These are phyloP conservation scores for Exophiala viscosa DNA, from an alignment of 2,329 filamentous ascomycete species.

Conservation along the genomic window DNA sequence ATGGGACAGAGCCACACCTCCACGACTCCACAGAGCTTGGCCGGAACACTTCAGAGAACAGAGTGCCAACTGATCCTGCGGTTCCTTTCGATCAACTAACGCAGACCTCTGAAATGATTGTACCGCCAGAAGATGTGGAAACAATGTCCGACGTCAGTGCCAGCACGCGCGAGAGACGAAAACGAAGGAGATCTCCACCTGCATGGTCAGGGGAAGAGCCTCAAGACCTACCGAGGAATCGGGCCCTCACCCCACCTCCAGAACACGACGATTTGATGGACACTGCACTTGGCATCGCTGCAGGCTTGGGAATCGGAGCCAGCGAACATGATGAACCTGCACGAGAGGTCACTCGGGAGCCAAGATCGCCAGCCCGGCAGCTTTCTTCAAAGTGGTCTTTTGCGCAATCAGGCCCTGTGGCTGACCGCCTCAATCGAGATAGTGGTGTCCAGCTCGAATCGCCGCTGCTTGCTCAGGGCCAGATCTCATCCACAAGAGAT, in stretches of 20 bases:
- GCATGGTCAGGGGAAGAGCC: conserved; percentile 26
- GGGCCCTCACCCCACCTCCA: conserved; percentile 25
- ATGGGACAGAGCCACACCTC: background rate
- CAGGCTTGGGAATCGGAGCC: conserved; percentile 25
- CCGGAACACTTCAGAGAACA: conserved; percentile 25
- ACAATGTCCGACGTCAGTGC: conserved; percentile 25
- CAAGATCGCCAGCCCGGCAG: conserved; percentile 11
- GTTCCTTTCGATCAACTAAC: background rate
- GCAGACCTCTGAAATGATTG: background rate
- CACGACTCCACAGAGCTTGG: conserved; percentile 1
- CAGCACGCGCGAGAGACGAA: conserved; percentile 27
- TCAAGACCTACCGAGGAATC: conserved; percentile 25
- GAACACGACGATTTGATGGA: conserved; percentile 28
- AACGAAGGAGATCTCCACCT: conserved; percentile 24
- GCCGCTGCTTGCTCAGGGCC: conserved; percentile 33
- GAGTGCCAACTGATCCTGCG: background rate
- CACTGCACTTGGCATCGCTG: conserved; percentile 28
- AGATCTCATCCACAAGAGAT: conserved; percentile 33
- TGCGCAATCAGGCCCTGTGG: conserved; percentile 14
- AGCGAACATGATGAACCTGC: conserved; percentile 3
- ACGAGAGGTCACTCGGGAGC: conserved; percentile 4
- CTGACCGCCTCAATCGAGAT: conserved; percentile 37
- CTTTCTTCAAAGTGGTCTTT: conserved; percentile 24
- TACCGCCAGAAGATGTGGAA: conserved; percentile 4
- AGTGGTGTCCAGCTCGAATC: conserved; percentile 46